These are phyloP conservation scores for Ustilago vetiveriae DNA, from an alignment of 1,284 basidiomycete genomes.

Conservation along the genomic window DNA sequence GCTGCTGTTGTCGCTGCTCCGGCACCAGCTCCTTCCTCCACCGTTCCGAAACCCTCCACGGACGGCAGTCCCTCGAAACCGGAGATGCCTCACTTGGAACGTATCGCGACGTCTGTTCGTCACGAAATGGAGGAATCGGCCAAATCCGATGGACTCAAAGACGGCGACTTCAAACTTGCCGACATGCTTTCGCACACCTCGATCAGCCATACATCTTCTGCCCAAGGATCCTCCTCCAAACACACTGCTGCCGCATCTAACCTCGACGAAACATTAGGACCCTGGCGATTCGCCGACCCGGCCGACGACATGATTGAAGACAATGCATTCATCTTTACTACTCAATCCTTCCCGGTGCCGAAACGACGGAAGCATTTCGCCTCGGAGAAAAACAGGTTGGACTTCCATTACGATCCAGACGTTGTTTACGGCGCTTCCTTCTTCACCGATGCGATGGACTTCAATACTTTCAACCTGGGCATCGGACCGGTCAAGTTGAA, in stretches of 20 bases:
- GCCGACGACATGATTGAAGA: constrained; percentile 68
- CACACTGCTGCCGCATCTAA: constrained; percentile 12
- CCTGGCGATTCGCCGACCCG: constrained; percentile 68
- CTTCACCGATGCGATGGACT: constrained; percentile 62
- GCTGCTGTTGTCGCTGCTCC: constrained; percentile 13
- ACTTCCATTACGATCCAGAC: constrained; percentile 66
- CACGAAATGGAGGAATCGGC: constrained; percentile 57
- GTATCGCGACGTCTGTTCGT: constrained; percentile 49
- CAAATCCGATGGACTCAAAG: constrained; percentile 55
- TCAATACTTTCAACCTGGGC: constrained; percentile 59
- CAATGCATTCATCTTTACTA: constrained; percentile 68
- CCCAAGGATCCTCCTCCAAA: constrained; percentile 17
- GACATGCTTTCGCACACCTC: constrained; percentile 50
- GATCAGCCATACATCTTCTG: constrained; percentile 13
- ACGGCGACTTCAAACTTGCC: constrained; percentile 61
- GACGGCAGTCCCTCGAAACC: constrained; percentile 12
- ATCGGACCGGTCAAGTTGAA: constrained; percentile 62
- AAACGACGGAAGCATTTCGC: constrained; percentile 68
- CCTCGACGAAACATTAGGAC: constrained; percentile 65
- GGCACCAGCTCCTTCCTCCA: constrained; percentile 19
- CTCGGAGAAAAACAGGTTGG: constrained; percentile 58
- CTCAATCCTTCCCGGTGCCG: constrained; percentile 64
- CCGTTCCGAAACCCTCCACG: constrained; percentile 3
- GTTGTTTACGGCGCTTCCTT: constrained; percentile 61
- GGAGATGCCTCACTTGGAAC: constrained; percentile 45